Percentiles rank a stretch among this genome's conserved stretches.
Evolutionary conservation across 176 grass and related monocot species (phyloP).

Genomic region (Cocos nucifera): DNA sequence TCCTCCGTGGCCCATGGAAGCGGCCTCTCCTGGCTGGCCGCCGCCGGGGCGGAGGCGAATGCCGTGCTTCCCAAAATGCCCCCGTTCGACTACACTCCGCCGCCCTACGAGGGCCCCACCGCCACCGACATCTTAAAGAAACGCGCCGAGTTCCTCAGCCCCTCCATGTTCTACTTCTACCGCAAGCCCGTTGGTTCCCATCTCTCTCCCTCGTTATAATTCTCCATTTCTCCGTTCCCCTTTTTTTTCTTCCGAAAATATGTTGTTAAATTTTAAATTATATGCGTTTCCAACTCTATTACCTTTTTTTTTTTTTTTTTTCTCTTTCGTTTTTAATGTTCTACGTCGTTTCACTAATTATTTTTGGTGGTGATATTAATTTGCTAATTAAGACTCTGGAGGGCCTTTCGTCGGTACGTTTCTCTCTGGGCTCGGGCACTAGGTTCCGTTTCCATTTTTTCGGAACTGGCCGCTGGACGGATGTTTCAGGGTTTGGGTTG

Average conservation of each 20-base stretch:
- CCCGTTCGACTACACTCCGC: constrained; percentile 58
- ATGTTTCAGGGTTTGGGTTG: too few relatives aligned
- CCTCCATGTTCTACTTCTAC: constrained; percentile 78
- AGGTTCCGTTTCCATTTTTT: too few relatives aligned
- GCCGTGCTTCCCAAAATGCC: constrained; percentile 41
- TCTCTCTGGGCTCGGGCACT: too few relatives aligned
- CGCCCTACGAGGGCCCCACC: constrained; percentile 57
- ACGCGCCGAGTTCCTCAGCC: constrained; percentile 88
- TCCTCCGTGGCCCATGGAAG: background rate
- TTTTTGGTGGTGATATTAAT: too few relatives aligned
- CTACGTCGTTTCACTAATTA: too few relatives aligned
- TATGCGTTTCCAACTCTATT: too few relatives aligned
- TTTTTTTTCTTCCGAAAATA: background rate
- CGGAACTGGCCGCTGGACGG: too few relatives aligned
- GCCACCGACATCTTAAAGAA: constrained; percentile 63
- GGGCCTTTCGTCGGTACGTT: too few relatives aligned
- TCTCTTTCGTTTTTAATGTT: too few relatives aligned
- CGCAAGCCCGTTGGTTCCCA: constrained; percentile 50
- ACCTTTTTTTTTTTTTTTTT: too few relatives aligned
- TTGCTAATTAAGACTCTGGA: too few relatives aligned
- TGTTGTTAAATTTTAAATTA: constrained; percentile 1
- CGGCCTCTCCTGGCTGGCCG: constrained; percentile 1
- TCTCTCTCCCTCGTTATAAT: background rate
- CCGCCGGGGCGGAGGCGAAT: background rate
- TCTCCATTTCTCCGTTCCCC: background rate